Evolutionary conservation across 78 protist genomes (phyloP).

Genomic region (Andalucia godoyi): DNA sequence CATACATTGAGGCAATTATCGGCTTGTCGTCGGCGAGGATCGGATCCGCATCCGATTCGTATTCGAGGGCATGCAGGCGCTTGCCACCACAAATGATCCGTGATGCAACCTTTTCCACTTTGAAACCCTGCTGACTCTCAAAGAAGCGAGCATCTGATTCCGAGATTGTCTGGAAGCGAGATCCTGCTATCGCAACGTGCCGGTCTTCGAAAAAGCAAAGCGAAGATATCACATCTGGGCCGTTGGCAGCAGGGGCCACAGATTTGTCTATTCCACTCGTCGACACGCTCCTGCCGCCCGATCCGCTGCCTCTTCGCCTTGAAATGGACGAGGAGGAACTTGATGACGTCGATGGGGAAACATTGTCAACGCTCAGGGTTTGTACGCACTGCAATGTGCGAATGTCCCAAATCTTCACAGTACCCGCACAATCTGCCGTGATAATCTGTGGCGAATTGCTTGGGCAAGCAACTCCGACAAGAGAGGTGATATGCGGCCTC

Average conservation of each 20-base stretch:
- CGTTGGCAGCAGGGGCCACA: no score
- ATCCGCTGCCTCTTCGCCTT: background rate
- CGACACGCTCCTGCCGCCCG: no score
- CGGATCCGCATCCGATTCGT: background rate
- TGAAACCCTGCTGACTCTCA: no score
- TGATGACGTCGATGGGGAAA: background rate
- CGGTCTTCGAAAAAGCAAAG: background rate
- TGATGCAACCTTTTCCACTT: no score
- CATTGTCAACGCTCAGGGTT: background rate
- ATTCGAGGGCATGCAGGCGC: background rate
- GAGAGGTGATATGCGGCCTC: background rate
- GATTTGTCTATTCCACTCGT: no score
- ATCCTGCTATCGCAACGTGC: background rate
- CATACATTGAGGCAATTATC: background rate
- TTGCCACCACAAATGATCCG: background rate
- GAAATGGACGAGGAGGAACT: background rate
- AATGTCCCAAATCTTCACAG: conserved; percentile 7
- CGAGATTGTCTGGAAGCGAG: no score
- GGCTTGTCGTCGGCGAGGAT: conserved; percentile 10
- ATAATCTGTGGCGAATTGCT: conserved; percentile 5
- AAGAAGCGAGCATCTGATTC: no score
- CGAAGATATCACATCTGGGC: no score
- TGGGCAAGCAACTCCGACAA: background rate
- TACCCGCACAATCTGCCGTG: background rate
- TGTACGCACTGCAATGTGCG: conserved; percentile 9